Base-by-base conservation (phyloP, 768 basidiomycete genomes). In the Leccinum truebloodii region DNA sequence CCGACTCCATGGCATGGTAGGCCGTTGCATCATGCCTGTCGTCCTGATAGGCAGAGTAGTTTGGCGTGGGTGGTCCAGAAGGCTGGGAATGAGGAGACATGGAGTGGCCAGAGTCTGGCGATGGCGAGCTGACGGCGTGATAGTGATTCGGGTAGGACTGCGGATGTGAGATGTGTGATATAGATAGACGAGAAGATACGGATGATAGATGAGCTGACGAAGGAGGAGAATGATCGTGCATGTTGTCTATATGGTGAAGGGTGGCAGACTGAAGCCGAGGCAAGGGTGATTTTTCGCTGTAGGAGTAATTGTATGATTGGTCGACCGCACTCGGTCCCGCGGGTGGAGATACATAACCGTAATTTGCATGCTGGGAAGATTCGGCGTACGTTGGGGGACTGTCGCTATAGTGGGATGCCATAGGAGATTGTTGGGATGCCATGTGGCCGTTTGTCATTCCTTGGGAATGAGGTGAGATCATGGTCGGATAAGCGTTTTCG, bases 131-230 rank as follows among this genome's bases (percentile, higher is more conserved):
- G 55, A 74, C 73, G 5, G 64, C 71, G 63, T 60, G 75, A 60
- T 67, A 79, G 69, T 64, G 78, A 4, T 5, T 71, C 53, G 77
- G 72, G 59, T 81, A 80, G 22, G 79, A 71, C 13, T 81, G 80
- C 0, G 83, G 83, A 59, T 84, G 82, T 0, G 83, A 84, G 24
- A 86, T 81, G 59, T 85, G 84, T 0, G 84, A 84, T 26, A 86
- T 83, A 6, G 84, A 85, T 46, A 84, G 81, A 10, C 85, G 80
- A n/a, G 83, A 85, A 4, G 78, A 72, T 3, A 78, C 72, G 4
- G 81, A 69, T 0, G 76, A 68, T 8, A 71, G 69, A 56, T 68
- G 72, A 2, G 69, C 66, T 3, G 70, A 73, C 16, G 71, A 60
- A 12, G 71, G 76, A 58, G 61, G 78, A 51, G 73, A 71, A 24